phyloP scores from a whole-genome alignment of 2,329 filamentous ascomycete species.

The Fusarium coffeatum region DNA sequence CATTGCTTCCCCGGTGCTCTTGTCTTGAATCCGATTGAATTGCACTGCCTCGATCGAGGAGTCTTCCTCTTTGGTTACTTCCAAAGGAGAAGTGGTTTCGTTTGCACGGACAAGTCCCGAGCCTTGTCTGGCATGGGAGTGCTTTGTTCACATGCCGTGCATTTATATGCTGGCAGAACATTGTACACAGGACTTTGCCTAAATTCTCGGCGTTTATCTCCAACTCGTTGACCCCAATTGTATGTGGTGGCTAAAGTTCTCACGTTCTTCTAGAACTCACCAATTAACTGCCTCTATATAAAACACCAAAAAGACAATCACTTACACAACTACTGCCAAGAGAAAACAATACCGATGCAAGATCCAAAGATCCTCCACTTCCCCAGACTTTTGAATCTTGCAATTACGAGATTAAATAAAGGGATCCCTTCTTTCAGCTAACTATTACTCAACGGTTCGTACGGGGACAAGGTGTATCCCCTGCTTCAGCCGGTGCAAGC shows the following conservation, averaged over 20 bases:
- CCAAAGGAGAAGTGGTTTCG: neutral
- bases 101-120: conserved; percentile 15
- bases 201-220: neutral
- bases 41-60: conserved; percentile 1
- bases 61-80: conserved; percentile 1
- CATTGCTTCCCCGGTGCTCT: neutral
- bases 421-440: conserved; percentile 4
- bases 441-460: conserved; percentile 36
- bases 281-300: neutral
- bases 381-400: conserved; percentile 26
- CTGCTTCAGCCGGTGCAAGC: conserved; percentile 30
- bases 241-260: neutral
- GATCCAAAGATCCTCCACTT: conserved; percentile 18
- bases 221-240: conserved; percentile 15
- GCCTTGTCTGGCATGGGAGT: neutral
- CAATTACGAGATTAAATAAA: conserved; percentile 31
- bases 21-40: neutral
- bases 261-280: conserved; percentile 14
- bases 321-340: neutral
- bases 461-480: conserved; percentile 15
- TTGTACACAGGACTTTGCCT: neutral
- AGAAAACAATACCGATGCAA: neutral
- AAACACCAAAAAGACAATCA: neutral
- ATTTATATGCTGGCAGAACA: neutral
- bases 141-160: neutral